Percentiles rank a stretch among this genome's conserved stretches.
These are phyloP conservation scores for Termitomyces sp. DNA, from an alignment of 768 basidiomycete genomes.

Conservation along the genomic window DNA sequence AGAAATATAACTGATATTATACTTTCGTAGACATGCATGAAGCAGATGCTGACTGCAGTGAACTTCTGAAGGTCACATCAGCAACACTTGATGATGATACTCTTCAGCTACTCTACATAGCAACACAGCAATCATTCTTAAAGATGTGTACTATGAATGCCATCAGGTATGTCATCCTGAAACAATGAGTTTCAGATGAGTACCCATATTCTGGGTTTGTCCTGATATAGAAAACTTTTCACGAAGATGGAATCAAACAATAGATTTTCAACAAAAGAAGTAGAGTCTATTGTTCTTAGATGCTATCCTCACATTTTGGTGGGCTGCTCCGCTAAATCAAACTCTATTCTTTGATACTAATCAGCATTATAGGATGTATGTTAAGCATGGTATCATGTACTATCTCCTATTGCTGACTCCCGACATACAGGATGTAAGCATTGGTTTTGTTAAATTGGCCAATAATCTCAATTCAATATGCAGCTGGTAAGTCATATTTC, in stretches of 20 bases:
- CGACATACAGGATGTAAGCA: background rate
- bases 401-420: background rate
- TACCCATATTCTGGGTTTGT: background rate
- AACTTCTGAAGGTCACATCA: conserved; percentile 6
- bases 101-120: conserved; percentile 8
- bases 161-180: background rate
- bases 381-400: background rate
- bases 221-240: conserved; percentile 3
- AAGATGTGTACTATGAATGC: conserved; percentile 8
- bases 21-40: conserved; percentile 4
- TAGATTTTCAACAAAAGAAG: conserved; percentile 5
- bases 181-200: background rate
- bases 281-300: conserved; percentile 2
- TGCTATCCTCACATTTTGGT: conserved; percentile 13
- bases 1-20: background rate
- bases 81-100: conserved; percentile 9
- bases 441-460: background rate
- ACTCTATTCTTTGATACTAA: background rate
- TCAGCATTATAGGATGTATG: background rate
- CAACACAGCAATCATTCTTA: conserved; percentile 5
- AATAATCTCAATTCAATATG: background rate
- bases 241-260: background rate
- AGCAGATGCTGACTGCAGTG: background rate
- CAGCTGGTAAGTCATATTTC: background rate
- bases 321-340: background rate